Conservation (phyloP, 2,329 filamentous ascomycete species). For the Trichophyton equinum region DNA sequence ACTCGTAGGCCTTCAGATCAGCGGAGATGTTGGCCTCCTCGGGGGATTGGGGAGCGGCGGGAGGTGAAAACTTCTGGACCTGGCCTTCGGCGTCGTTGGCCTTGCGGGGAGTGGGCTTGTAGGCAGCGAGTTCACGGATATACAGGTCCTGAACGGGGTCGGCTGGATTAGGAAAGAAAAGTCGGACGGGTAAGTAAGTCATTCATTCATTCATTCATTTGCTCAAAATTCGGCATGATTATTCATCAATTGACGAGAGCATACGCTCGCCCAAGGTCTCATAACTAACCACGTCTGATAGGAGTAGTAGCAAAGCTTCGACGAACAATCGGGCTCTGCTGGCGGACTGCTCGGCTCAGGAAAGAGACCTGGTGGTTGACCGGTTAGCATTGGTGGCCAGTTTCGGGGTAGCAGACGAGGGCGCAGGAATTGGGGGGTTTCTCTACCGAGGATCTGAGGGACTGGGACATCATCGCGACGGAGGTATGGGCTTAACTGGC, state of each 20-base stretch:
- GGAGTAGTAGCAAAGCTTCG: slow-evolving; percentile 53
- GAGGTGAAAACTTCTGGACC: slow-evolving; percentile 73
- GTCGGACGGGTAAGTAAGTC: background rate
- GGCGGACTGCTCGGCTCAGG: slow-evolving; percentile 48
- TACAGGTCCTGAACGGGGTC: slow-evolving; percentile 97
- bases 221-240: background rate
- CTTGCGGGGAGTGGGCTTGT: slow-evolving; percentile 79
- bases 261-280: background rate
- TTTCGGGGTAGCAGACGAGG: slow-evolving; percentile 8
- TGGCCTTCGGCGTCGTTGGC: slow-evolving; percentile 76
- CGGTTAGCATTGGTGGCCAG: slow-evolving; percentile 16
- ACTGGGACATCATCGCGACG: slow-evolving; percentile 14
- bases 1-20: slow-evolving; percentile 89
- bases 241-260: slow-evolving; percentile 3
- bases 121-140: slow-evolving; percentile 86
- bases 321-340: slow-evolving; percentile 44
- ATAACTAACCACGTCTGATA: slow-evolving; percentile 45
- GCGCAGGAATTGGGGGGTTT: background rate
- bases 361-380: slow-evolving; percentile 42
- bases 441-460: slow-evolving; percentile 14
- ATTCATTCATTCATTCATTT: background rate
- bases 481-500: background rate
- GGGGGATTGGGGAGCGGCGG: slow-evolving; percentile 72
- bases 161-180: slow-evolving; percentile 43
- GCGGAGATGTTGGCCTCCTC: slow-evolving; percentile 88